These are phyloP conservation scores for Fusarium annulatum DNA, from an alignment of 2,329 filamentous ascomycete species.

Conservation along the genomic window DNA sequence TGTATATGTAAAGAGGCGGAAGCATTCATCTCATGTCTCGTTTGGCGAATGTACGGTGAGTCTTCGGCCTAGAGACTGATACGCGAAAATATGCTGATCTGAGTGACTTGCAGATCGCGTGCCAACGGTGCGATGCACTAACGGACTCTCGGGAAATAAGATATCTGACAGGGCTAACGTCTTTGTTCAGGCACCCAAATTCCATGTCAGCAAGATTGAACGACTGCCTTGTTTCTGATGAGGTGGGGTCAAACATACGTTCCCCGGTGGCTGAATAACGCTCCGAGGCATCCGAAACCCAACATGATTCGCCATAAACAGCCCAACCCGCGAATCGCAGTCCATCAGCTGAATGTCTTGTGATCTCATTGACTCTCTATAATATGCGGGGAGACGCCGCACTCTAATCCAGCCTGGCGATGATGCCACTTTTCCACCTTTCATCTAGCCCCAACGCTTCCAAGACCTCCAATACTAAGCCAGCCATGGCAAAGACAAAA, in stretches of 20 bases:
- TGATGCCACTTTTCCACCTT: background rate
- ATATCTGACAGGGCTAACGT: background rate
- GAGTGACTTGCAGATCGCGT: background rate
- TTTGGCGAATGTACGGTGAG: too few species aligned
- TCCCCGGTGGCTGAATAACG: background rate
- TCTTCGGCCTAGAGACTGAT: background rate
- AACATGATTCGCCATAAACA: slow-evolving; percentile 3
- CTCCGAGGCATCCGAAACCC: background rate
- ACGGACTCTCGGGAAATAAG: background rate
- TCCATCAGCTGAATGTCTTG: background rate
- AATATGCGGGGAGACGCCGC: background rate
- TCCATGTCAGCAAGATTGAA: background rate
- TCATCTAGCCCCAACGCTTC: background rate
- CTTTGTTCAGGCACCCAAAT: background rate
- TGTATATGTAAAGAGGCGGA: fast-evolving
- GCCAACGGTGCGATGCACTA: background rate
- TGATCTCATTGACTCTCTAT: background rate
- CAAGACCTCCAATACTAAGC: background rate
- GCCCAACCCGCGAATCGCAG: background rate
- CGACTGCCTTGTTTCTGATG: background rate
- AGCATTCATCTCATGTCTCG: fast-evolving
- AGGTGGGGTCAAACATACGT: slow-evolving; percentile 3
- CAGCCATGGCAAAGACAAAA: background rate
- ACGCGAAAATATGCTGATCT: background rate
- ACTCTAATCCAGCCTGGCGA: background rate